phyloP scores from a whole-genome alignment of 164 flowering plant genomes.

The Nelumbo lutea region DNA sequence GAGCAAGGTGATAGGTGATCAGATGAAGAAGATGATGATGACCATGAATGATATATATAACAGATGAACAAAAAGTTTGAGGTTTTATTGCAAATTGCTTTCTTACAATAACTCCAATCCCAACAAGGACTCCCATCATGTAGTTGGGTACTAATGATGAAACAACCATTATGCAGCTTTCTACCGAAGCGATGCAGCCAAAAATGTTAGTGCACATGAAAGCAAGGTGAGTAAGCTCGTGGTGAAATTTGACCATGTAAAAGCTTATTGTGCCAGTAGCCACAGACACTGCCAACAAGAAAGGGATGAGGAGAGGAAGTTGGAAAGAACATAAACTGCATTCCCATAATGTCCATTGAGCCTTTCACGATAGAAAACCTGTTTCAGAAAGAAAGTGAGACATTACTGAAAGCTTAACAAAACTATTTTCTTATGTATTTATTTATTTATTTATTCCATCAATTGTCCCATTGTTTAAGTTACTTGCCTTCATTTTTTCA shows the following conservation, averaged over 20 bases:
- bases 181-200: constrained; percentile 44
- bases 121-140: constrained; percentile 54
- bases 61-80: no score
- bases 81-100: background rate
- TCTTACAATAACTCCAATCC: constrained; percentile 38
- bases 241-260: constrained; percentile 50
- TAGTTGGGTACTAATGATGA: constrained; percentile 67
- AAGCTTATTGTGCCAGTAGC: constrained; percentile 34
- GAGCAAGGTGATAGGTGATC: background rate
- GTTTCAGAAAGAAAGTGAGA: background rate
- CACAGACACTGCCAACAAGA: constrained; percentile 33
- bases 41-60: no score
- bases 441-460: no score
- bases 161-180: constrained; percentile 66
- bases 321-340: constrained; percentile 30
- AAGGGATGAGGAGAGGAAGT: constrained; percentile 59
- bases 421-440: background rate
- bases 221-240: constrained; percentile 30
- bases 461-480: background rate
- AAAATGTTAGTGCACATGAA: constrained; percentile 39
- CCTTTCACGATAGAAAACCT: constrained; percentile 40
- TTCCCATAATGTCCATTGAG: constrained; percentile 41
- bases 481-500: constrained; percentile 78
- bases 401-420: background rate
- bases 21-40: no score